Evolutionary conservation across 306 rosid species (phyloP).

Genomic region (Styphnolobium japonicum): DNA sequence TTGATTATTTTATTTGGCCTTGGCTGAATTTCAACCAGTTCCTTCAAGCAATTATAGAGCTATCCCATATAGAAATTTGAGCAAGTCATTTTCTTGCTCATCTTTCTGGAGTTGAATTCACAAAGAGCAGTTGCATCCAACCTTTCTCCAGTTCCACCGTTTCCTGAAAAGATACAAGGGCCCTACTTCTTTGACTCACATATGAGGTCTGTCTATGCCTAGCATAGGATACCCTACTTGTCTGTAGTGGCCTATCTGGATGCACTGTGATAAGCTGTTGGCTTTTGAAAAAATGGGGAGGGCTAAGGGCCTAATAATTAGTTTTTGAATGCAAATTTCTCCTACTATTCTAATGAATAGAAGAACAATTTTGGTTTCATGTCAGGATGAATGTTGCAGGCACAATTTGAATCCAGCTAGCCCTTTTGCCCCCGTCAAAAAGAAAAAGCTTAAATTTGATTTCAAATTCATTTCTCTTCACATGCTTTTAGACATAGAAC

Average conservation of each 20-base stretch:
- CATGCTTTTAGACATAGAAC: conserved; percentile 4
- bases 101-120: conserved; percentile 15
- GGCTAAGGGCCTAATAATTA: neutral
- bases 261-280: neutral
- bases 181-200: neutral
- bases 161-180: conserved; percentile 28
- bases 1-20: neutral
- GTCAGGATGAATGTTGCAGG: neutral
- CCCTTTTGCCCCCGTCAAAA: neutral
- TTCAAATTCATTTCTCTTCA: neutral
- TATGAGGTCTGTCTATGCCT: conserved; percentile 2
- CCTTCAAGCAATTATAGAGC: conserved; percentile 19
- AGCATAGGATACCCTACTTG: conserved; percentile 34
- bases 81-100: neutral
- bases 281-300: neutral
- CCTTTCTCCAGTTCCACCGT: conserved; percentile 11
- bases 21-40: conserved; percentile 2
- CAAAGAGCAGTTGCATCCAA: conserved; percentile 1
- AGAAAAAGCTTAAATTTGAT: neutral
- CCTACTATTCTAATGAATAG: neutral
- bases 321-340: neutral
- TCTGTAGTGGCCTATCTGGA: conserved; percentile 12
- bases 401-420: conserved; percentile 10
- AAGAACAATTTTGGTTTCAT: neutral
- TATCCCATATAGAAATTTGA: neutral